Evolutionary conservation across 2,329 filamentous ascomycete species (phyloP).

Genomic region (Emericellopsis cladophorae): DNA sequence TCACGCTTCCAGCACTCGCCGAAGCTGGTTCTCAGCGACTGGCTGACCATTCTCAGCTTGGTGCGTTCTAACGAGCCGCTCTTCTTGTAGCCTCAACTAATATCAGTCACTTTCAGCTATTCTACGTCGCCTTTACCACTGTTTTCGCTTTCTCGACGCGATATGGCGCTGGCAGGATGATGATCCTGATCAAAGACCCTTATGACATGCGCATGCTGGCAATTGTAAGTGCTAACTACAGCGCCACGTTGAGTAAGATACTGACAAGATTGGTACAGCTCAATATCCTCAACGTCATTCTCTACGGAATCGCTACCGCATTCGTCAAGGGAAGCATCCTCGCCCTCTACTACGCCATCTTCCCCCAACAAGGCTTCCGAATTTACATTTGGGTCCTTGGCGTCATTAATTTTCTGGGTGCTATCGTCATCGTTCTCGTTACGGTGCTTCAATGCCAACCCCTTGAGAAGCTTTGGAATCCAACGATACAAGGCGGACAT

Average conservation of each 20-base stretch:
- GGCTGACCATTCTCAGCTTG: conserved; percentile 3
- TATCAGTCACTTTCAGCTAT: not conserved
- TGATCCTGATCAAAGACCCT: conserved; percentile 4
- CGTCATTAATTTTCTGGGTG: no score
- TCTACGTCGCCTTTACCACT: conserved; percentile 3
- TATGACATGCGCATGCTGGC: conserved; percentile 4
- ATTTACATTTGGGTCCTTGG: no score
- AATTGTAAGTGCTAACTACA: conserved; percentile 2
- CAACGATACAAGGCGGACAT: no score
- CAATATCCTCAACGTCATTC: not conserved
- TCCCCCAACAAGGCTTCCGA: no score
- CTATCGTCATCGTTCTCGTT: no score
- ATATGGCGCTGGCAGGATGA: conserved; percentile 4
- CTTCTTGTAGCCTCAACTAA: not conserved
- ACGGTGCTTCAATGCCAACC: no score
- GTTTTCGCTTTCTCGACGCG: conserved; percentile 3
- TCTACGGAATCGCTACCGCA: no score
- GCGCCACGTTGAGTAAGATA: not conserved
- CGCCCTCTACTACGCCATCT: no score
- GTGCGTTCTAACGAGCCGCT: not conserved
- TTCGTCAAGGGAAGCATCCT: no score
- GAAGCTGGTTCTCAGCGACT: conserved; percentile 3
- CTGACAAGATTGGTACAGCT: not conserved
- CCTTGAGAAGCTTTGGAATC: no score
- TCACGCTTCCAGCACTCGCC: no score